These are phyloP conservation scores for Podaxis carcinomalis DNA, from an alignment of 768 basidiomycete genomes.

Conservation along the genomic window DNA sequence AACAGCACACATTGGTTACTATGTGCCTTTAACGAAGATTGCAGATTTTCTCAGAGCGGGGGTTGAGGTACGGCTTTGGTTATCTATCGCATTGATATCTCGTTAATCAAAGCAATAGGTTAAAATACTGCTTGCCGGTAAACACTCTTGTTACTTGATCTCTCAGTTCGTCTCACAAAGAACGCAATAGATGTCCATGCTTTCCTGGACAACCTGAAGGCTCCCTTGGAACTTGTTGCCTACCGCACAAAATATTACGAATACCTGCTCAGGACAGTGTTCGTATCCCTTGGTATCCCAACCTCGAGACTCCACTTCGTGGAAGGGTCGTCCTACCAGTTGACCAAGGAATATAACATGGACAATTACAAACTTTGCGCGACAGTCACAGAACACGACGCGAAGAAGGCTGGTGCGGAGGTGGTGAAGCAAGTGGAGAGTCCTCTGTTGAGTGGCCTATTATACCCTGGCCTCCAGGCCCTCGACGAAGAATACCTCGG, in stretches of 20 bases:
- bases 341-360: slow-evolving; percentile 86
- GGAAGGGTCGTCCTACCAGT: slow-evolving; percentile 89
- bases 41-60: slow-evolving; percentile 93
- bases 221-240: slow-evolving; percentile 85
- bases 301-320: slow-evolving; percentile 80
- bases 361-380: slow-evolving; percentile 92
- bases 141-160: slow-evolving; percentile 7
- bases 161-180: not conserved
- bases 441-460: slow-evolving; percentile 82
- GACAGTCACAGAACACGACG: slow-evolving; percentile 93
- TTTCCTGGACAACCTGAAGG: slow-evolving; percentile 96
- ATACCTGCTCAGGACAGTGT: slow-evolving; percentile 73
- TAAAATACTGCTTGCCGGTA: slow-evolving; percentile 78
- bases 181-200: slow-evolving; percentile 79
- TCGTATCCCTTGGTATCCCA: slow-evolving; percentile 88
- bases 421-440: slow-evolving; percentile 98
- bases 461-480: slow-evolving; percentile 96
- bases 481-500: slow-evolving; percentile 96
- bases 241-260: slow-evolving; percentile 91
- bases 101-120: slow-evolving; percentile 36
- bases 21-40: slow-evolving; percentile 91
- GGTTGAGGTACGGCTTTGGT: slow-evolving; percentile 55
- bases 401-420: slow-evolving; percentile 97
- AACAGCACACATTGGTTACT: slow-evolving; percentile 94
- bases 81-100: not conserved